These are phyloP conservation scores for Cladosporium phlei DNA, from an alignment of 2,329 filamentous ascomycete species.

Conservation along the genomic window DNA sequence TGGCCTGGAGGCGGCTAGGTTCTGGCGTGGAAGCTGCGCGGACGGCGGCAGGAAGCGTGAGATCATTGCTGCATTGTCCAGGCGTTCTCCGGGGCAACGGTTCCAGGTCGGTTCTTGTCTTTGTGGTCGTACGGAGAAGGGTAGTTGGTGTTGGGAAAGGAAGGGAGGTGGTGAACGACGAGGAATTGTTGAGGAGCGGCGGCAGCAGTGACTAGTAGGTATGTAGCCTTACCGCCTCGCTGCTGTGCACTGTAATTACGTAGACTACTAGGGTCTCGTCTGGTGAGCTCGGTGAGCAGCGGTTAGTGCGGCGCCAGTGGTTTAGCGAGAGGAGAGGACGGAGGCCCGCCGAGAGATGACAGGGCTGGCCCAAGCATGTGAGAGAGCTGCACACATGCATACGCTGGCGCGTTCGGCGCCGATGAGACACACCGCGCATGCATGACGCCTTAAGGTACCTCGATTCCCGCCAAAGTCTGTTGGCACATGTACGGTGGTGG, in stretches of 20 bases:
- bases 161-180: not conserved
- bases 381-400: not conserved
- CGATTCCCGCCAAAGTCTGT: too few relatives aligned
- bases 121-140: not conserved
- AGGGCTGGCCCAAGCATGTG: not conserved
- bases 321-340: slow-evolving; percentile 5
- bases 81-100: not conserved
- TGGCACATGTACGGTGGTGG: too few relatives aligned
- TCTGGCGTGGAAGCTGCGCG: slow-evolving; percentile 13
- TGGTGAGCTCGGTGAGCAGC: slow-evolving; percentile 2
- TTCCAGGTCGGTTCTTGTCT: too few relatives aligned
- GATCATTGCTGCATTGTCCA: slow-evolving; percentile 11
- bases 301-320: slow-evolving; percentile 3
- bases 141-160: not conserved
- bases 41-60: slow-evolving; percentile 11
- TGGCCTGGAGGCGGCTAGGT: slow-evolving; percentile 15
- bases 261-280: slow-evolving; percentile 1
- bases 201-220: too few relatives aligned
- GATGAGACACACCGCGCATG: slow-evolving; percentile 1
- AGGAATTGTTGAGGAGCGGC: slow-evolving; percentile 1
- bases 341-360: not conserved
- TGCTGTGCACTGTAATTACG: too few relatives aligned
- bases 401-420: not conserved
- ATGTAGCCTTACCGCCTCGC: too few relatives aligned
- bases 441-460: not conserved